Evolutionary conservation across 192 early-diverging fungal genomes (phyloP).

Genomic region (Geosiphon pyriformis): DNA sequence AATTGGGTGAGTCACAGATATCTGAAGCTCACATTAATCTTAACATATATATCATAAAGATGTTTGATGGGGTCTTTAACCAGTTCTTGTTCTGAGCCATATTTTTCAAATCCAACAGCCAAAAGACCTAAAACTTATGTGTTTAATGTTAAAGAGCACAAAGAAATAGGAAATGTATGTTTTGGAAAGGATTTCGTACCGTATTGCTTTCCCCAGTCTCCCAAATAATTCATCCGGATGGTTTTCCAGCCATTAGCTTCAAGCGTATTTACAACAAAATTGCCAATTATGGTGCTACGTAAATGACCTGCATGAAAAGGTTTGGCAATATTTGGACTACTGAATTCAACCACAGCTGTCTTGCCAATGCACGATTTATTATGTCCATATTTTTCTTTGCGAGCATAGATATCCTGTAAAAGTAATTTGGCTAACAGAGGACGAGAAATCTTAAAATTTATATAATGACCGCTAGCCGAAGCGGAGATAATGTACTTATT

Average conservation of each 20-base stretch:
- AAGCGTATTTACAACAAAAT: conserved; percentile 80
- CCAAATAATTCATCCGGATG: conserved; percentile 94
- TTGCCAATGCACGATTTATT: conserved; percentile 66
- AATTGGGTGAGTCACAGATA: not conserved
- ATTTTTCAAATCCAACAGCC: conserved; percentile 80
- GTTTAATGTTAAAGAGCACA: conserved; percentile 13
- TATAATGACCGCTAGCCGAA: conserved; percentile 59
- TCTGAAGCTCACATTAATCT: conserved; percentile 64
- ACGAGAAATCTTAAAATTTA: conserved; percentile 71
- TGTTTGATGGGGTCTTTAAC: conserved; percentile 81
- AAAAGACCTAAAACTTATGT: conserved; percentile 56
- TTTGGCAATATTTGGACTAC: conserved; percentile 97
- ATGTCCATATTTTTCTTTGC: conserved; percentile 54
- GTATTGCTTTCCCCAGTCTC: conserved; percentile 99
- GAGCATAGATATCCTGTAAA: conserved; percentile 47
- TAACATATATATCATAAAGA: conserved; percentile 88
- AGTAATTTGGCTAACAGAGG: conserved; percentile 46
- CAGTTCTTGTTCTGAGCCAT: conserved; percentile 77
- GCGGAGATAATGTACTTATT: conserved; percentile 50
- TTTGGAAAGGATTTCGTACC: conserved; percentile 51
- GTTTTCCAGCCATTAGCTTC: conserved; percentile 85
- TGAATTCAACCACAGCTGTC: conserved; percentile 86
- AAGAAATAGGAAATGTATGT: conserved; percentile 20
- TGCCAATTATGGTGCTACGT: conserved; percentile 96
- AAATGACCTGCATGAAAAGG: conserved; percentile 98